These are phyloP conservation scores for Cutaneotrichosporon spelunceum DNA, from an alignment of 1,284 basidiomycete genomes.

Conservation along the genomic window DNA sequence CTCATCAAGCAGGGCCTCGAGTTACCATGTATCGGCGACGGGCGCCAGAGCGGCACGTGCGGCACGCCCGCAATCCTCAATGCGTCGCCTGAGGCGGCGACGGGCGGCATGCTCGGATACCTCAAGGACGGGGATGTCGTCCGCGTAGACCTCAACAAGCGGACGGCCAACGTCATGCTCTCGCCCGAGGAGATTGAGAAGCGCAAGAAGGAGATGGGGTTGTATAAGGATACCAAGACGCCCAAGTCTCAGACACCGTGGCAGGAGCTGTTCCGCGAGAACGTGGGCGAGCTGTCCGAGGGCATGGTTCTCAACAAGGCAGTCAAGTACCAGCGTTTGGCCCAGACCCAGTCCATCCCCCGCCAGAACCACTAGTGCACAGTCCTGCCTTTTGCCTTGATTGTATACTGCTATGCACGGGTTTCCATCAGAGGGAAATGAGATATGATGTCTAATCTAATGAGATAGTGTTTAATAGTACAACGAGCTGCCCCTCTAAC, in stretches of 20 bases:
- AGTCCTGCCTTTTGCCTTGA: background rate
- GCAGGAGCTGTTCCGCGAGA: constrained; percentile 49
- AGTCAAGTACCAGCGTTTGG: constrained; percentile 49
- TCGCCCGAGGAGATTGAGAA: constrained; percentile 36
- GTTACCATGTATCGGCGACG: constrained; percentile 51
- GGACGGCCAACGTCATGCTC: constrained; percentile 42
- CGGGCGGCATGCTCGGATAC: constrained; percentile 48
- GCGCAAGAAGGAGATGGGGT: constrained; percentile 40
- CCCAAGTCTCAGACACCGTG: constrained; percentile 49
- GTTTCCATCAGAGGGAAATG: no score
- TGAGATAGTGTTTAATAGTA: background rate
- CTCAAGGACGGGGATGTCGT: constrained; percentile 49
- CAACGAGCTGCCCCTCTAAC: constrained; percentile 7
- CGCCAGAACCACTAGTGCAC: constrained; percentile 44
- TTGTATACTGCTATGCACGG: background rate
- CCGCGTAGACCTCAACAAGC: constrained; percentile 45
- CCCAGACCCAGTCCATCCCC: constrained; percentile 42
- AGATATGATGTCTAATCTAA: no score
- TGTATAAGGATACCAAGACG: constrained; percentile 27
- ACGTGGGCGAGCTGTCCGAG: constrained; percentile 45
- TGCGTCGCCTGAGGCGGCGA: constrained; percentile 48
- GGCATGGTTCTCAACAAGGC: constrained; percentile 50
- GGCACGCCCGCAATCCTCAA: constrained; percentile 51
- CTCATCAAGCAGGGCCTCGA: constrained; percentile 50
- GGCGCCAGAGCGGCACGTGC: constrained; percentile 49